These are phyloP conservation scores for Pichia insulana DNA, from an alignment of 805 yeast species.

Conservation along the genomic window DNA sequence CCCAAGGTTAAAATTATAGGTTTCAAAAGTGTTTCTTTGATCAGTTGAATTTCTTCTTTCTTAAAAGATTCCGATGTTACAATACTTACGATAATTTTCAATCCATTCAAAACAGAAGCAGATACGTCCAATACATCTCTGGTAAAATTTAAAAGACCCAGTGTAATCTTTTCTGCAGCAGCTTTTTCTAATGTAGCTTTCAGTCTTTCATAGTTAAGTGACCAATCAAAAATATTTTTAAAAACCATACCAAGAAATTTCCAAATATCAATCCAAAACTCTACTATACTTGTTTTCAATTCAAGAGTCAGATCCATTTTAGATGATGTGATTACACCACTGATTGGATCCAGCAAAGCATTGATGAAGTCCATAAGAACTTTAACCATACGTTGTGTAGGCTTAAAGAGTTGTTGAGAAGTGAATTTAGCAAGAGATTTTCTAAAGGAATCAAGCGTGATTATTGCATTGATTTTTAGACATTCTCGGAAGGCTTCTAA, in stretches of 20 bases:
- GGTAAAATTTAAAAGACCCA: constrained; percentile 51
- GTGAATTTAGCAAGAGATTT: constrained; percentile 21
- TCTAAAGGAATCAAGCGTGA: constrained; percentile 36
- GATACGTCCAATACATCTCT: constrained; percentile 80
- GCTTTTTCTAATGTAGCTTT: constrained; percentile 15
- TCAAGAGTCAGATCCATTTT: constrained; percentile 7
- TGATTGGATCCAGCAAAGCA: constrained; percentile 56
- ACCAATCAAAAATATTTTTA: constrained; percentile 67
- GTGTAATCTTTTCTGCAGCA: constrained; percentile 19
- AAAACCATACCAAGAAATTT: constrained; percentile 59
- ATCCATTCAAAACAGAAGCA: constrained; percentile 57
- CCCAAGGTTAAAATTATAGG: constrained; percentile 55
- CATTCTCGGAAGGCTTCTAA: constrained; percentile 60
- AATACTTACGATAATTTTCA: constrained; percentile 34
- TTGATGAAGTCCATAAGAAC: constrained; percentile 65
- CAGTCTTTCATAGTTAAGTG: constrained; percentile 30
- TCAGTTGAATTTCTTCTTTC: constrained; percentile 13
- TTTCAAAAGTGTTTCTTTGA: constrained; percentile 31
- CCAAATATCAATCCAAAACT: constrained; percentile 72
- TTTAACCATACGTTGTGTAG: constrained; percentile 46
- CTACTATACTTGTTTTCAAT: constrained; percentile 22
- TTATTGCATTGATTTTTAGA: constrained; percentile 35
- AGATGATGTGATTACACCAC: constrained; percentile 38
- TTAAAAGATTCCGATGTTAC: constrained; percentile 20
- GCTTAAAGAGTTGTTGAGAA: constrained; percentile 14